Evolutionary conservation across 257 asterid genomes (phyloP), one percentile per base, ranked within the genome.

Genomic region (Penstemon barbatus): DNA sequence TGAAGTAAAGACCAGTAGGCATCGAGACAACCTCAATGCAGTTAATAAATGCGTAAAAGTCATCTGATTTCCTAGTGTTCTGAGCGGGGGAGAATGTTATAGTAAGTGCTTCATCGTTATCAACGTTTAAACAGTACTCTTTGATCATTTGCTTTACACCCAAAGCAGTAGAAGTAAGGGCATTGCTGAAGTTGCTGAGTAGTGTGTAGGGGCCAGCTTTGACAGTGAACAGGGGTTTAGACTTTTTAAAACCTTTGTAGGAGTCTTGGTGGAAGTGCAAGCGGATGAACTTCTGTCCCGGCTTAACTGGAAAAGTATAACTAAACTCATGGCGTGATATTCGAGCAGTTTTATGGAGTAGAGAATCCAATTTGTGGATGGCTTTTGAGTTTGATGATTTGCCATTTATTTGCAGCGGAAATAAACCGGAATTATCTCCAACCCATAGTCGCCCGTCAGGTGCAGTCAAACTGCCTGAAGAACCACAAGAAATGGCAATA

Each of bases 401-500:
- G 6, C 91, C 92, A 6, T 11, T 15, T 63, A 46, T 46, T 5
- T 5, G 57, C 33, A 79, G 55, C n/a, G 75, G 49, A 4, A 8
- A 40, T 18, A 43, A 57, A 3, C 54, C 73, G 2, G 64, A 52
- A 71, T 85, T 25, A 25, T 25, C 91, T 51, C 91, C 85, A 19
- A 68, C 37, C 91, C 91, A 87, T 65, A 76, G 7, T 9, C 91
- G 86, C 5, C 87, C 87, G 37, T 85, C 81, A 13, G 40, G 54
- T 8, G 81, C 79, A 12, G 75, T 62, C 51, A n/a, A 69, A 52
- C 72, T 71, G 57, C 78, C 77, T 8, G 85, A 74, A 51, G 79
- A 75, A 38, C 95, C 89, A 63, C 91, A 85, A 41, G 91, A 87
- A 74, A 87, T 68, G 74, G 85, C 84, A 40, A 74, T 38, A 45